Conservation (phyloP, 306 rosid genomes). For the Dryas alaskensis region DNA sequence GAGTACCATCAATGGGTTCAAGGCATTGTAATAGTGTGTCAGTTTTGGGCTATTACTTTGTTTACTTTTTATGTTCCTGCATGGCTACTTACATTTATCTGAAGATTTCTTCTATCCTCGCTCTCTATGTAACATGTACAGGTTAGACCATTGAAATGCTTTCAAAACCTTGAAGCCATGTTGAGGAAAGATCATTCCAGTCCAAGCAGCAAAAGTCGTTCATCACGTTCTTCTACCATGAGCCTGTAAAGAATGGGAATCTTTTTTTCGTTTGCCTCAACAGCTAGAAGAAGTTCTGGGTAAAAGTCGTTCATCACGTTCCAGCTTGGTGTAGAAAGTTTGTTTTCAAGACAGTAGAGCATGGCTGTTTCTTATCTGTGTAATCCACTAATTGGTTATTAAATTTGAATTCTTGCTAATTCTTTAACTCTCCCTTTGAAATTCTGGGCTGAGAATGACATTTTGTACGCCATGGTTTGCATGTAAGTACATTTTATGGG, state of each 20-base stretch:
- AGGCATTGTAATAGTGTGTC: background rate
- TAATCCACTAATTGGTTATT: conserved; percentile 14
- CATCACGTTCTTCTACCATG: conserved; percentile 55
- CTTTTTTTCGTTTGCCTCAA: conserved; percentile 12
- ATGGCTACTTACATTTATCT: background rate
- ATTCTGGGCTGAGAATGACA: conserved; percentile 23
- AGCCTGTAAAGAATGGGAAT: conserved; percentile 21
- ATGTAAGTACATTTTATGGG: conserved; percentile 21
- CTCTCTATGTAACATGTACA: conserved; percentile 34
- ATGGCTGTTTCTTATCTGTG: conserved; percentile 19
- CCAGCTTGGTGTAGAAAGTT: conserved; percentile 19
- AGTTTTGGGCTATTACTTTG: background rate
- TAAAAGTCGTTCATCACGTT: too few species aligned
- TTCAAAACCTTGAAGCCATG: conserved; percentile 70
- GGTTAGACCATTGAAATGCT: conserved; percentile 85
- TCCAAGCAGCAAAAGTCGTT: conserved; percentile 47
- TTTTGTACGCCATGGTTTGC: conserved; percentile 1
- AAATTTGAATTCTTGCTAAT: background rate
- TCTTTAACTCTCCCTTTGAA: conserved; percentile 21
- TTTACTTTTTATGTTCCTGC: background rate
- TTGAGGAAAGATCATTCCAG: conserved; percentile 54
- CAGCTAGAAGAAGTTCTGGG: conserved; percentile 9
- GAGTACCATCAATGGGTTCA: background rate
- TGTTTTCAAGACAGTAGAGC: conserved; percentile 20
- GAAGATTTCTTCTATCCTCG: conserved; percentile 16